Percentiles rank a stretch among this genome's conserved stretches.
These are phyloP conservation scores for Torulaspora globosa DNA, from an alignment of 1,139 yeast species.

Conservation along the genomic window DNA sequence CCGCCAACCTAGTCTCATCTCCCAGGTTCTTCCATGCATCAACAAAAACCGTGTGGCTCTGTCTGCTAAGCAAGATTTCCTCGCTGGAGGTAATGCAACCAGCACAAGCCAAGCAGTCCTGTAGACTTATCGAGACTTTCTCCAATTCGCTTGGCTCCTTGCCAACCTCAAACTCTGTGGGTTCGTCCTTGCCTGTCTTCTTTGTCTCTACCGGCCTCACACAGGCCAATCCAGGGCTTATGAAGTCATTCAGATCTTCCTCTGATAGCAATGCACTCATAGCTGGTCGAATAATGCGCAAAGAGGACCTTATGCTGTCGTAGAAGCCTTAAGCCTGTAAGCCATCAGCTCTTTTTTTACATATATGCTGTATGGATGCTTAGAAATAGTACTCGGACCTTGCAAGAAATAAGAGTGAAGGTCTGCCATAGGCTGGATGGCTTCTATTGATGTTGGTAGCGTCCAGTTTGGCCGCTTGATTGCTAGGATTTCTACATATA, in stretches of 20 bases:
- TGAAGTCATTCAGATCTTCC: slow-evolving; percentile 89
- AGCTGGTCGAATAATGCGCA: not conserved
- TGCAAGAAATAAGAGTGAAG: not conserved
- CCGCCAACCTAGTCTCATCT: slow-evolving; percentile 49
- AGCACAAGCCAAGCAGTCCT: slow-evolving; percentile 94
- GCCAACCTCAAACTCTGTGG: slow-evolving; percentile 67
- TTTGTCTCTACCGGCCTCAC: slow-evolving; percentile 69
- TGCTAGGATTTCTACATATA: too few species aligned
- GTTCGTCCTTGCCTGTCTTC: slow-evolving; percentile 63
- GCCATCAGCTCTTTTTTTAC: not conserved
- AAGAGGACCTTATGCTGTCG: not conserved
- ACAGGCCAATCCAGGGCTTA: slow-evolving; percentile 91
- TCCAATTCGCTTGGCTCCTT: slow-evolving; percentile 53
- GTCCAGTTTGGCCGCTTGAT: not conserved
- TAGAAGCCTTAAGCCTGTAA: not conserved
- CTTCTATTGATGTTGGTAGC: not conserved
- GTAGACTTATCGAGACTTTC: slow-evolving; percentile 82
- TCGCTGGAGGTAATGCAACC: slow-evolving; percentile 98
- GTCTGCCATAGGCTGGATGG: not conserved
- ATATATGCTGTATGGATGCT: not conserved
- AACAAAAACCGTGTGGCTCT: slow-evolving; percentile 75
- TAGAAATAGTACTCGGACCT: not conserved
- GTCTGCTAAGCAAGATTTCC: slow-evolving; percentile 85
- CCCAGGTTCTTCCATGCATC: slow-evolving; percentile 47
- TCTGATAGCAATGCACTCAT: slow-evolving; percentile 89